phyloP scores from a whole-genome alignment of 2,329 filamentous ascomycete species.

The Elsinoe arachidis region DNA sequence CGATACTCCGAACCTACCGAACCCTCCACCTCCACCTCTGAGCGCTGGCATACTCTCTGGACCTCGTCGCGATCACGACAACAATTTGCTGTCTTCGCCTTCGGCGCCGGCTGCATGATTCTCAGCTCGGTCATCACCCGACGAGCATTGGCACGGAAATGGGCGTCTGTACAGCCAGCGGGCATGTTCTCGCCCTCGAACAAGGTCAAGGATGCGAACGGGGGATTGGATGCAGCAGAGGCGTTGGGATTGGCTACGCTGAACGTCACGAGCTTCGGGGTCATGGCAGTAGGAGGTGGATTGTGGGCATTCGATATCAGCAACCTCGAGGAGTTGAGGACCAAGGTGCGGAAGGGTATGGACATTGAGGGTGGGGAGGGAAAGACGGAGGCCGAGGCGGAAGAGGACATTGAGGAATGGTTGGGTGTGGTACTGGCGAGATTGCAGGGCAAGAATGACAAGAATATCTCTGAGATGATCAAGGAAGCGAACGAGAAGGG shows the following conservation, averaged over 20 bases:
- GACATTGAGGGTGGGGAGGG: slow-evolving; percentile 21
- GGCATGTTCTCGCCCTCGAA: slow-evolving; percentile 60
- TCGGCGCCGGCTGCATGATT: slow-evolving; percentile 66
- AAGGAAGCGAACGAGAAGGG: slow-evolving; percentile 24
- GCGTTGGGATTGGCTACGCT: slow-evolving; percentile 80
- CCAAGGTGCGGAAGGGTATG: slow-evolving; percentile 49
- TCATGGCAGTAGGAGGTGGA: slow-evolving; percentile 65
- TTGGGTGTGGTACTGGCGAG: slow-evolving; percentile 40
- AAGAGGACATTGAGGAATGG: slow-evolving; percentile 48
- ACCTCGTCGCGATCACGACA: slow-evolving; percentile 21
- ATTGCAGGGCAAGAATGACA: slow-evolving; percentile 38
- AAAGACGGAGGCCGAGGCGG: slow-evolving; percentile 44
- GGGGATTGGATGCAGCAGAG: slow-evolving; percentile 66
- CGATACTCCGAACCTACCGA: slow-evolving; percentile 4
- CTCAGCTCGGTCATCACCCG: slow-evolving; percentile 58
- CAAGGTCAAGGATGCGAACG: slow-evolving; percentile 45
- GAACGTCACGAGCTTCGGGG: slow-evolving; percentile 67
- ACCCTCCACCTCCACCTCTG: neutral
- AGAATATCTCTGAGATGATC: slow-evolving; percentile 24
- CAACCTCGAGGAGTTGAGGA: slow-evolving; percentile 45
- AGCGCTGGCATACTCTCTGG: slow-evolving; percentile 13
- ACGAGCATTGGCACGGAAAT: slow-evolving; percentile 57
- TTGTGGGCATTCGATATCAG: slow-evolving; percentile 69
- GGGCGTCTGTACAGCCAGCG: slow-evolving; percentile 53
- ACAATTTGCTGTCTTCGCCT: slow-evolving; percentile 51